Conservation (phyloP, 257 asterid species). For the Solanum lignicaule region DNA sequence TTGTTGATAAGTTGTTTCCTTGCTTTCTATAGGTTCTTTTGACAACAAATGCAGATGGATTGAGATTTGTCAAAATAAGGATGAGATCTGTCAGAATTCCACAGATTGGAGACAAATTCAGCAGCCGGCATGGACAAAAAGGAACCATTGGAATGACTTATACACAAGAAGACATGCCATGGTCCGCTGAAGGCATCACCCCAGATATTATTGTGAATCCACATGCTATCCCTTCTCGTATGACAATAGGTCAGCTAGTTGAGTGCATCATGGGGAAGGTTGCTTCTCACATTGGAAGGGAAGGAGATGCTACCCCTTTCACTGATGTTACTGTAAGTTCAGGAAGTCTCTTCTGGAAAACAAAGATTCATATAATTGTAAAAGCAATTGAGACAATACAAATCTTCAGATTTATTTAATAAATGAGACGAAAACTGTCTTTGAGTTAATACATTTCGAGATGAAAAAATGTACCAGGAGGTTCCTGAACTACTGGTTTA, state of each 20-base stretch:
- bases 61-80: slow-evolving; percentile 85
- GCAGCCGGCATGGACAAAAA: slow-evolving; percentile 24
- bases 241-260: slow-evolving; percentile 24
- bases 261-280: slow-evolving; percentile 22
- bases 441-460: neutral
- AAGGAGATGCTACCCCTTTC: slow-evolving; percentile 43
- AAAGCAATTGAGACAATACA: neutral
- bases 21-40: slow-evolving; percentile 35
- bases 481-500: neutral
- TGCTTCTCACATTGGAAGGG: slow-evolving; percentile 22
- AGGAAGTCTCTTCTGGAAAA: neutral
- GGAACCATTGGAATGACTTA: slow-evolving; percentile 19
- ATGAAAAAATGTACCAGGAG: neutral
- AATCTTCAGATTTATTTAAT: neutral
- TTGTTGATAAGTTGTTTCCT: slow-evolving; percentile 9
- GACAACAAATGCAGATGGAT: slow-evolving; percentile 91
- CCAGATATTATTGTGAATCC: slow-evolving; percentile 24
- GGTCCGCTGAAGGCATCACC: slow-evolving; percentile 15
- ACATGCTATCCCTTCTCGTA: slow-evolving; percentile 25
- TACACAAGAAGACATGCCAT: slow-evolving; percentile 24
- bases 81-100: slow-evolving; percentile 91
- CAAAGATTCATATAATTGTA: neutral
- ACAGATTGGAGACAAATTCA: slow-evolving; percentile 46
- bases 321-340: slow-evolving; percentile 19
- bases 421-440: neutral